These are phyloP conservation scores for Ophiostoma ulmi DNA, from an alignment of 2,329 filamentous ascomycete genomes.

Conservation along the genomic window DNA sequence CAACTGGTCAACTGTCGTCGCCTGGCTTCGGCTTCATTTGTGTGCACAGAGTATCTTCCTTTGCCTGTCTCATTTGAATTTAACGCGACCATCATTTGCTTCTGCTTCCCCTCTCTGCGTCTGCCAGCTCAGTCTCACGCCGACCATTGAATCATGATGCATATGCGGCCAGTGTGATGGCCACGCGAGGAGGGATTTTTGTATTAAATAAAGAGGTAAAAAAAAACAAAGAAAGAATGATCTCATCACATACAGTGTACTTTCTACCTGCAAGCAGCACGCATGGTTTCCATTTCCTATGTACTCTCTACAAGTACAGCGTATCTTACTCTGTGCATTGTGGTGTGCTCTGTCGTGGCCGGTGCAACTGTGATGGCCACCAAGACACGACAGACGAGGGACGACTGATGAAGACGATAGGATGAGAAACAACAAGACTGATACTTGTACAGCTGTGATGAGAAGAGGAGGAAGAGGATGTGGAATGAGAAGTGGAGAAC, in stretches of 20 bases:
- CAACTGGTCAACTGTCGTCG: neutral
- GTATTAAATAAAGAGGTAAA: neutral
- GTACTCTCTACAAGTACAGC: neutral
- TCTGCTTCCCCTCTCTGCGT: neutral
- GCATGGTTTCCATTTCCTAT: neutral
- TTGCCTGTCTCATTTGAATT: conserved; percentile 1
- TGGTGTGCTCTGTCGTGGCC: neutral
- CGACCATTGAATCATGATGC: neutral
- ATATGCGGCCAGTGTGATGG: conserved; percentile 43
- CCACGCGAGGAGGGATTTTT: conserved; percentile 27
- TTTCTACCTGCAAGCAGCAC: neutral
- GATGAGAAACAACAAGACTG: neutral
- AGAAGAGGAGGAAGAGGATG: neutral
- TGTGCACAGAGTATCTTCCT: neutral
- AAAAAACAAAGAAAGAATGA: neutral
- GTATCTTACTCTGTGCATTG: no score
- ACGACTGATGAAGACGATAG: neutral
- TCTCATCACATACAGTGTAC: neutral
- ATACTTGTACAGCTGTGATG: neutral
- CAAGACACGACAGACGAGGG: neutral
- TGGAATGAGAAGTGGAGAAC: neutral
- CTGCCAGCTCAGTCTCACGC: conserved; percentile 16
- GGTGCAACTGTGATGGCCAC: neutral
- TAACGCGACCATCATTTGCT: neutral
- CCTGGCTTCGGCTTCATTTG: neutral